A percentile compares a stretch with the other conserved stretches of the same genome.
These are phyloP conservation scores for Apiospora phragmitis DNA, from an alignment of 2,329 filamentous ascomycete species.

Conservation along the genomic window DNA sequence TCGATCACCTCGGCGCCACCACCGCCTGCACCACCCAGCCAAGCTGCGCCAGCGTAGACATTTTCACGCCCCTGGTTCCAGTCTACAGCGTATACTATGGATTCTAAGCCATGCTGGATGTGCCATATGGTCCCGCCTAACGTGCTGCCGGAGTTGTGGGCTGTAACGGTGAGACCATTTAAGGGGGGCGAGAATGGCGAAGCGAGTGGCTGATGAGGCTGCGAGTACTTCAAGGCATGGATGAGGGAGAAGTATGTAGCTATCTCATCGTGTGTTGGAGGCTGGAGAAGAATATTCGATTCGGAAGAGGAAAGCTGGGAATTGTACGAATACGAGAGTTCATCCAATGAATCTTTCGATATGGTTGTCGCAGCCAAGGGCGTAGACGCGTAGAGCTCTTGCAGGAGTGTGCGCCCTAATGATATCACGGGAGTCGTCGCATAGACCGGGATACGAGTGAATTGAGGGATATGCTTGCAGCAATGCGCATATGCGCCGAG, in stretches of 20 bases:
- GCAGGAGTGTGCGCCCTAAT: constrained; percentile 83
- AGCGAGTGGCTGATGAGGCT: constrained; percentile 86
- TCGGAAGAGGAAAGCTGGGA: constrained; percentile 49
- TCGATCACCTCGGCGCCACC: constrained; percentile 91
- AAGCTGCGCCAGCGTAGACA: constrained; percentile 89
- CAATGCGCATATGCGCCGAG: constrained; percentile 93
- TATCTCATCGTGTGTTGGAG: constrained; percentile 86
- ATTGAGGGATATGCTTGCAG: constrained; percentile 93
- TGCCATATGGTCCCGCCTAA: constrained; percentile 98
- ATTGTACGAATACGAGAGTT: constrained; percentile 55
- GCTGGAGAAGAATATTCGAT: constrained; percentile 60
- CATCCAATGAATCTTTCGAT: constrained; percentile 69
- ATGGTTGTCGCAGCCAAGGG: constrained; percentile 86
- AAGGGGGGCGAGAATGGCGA: constrained; percentile 87
- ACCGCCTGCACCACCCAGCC: constrained; percentile 79
- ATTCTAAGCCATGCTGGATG: constrained; percentile 94
- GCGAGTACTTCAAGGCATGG: constrained; percentile 92
- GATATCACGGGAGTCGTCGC: constrained; percentile 92
- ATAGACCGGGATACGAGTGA: constrained; percentile 90
- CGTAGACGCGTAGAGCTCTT: constrained; percentile 89
- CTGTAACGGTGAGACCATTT: constrained; percentile 90
- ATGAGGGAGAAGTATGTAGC: constrained; percentile 88
- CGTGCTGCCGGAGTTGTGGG: constrained; percentile 94
- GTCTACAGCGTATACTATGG: constrained; percentile 94
- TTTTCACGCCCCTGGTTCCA: constrained; percentile 99